Conservation (phyloP, 2,329 filamentous ascomycete species). For the Nigrospora sphaerica region DNA sequence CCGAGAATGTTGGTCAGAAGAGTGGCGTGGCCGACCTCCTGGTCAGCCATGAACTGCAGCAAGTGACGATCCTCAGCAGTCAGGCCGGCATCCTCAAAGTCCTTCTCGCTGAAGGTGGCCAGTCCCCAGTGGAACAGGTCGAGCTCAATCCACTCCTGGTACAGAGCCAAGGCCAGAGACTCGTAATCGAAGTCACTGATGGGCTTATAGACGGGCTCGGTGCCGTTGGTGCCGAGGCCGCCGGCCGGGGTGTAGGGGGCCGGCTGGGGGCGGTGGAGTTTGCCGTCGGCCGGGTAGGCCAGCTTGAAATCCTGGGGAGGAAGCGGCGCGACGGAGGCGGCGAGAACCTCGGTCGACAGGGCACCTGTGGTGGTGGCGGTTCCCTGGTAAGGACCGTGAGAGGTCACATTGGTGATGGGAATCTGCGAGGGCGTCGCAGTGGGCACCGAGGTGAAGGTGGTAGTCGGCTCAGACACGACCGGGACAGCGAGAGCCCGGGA, state of each 20-base stretch:
- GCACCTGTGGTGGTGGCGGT: slow-evolving; percentile 63
- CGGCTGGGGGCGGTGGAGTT: slow-evolving; percentile 59
- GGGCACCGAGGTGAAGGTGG: slow-evolving; percentile 20
- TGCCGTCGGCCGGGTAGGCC: slow-evolving; percentile 65
- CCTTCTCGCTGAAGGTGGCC: slow-evolving; percentile 57
- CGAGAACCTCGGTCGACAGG: slow-evolving; percentile 48
- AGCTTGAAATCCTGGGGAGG: slow-evolving; percentile 56
- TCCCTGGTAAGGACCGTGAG: slow-evolving; percentile 63
- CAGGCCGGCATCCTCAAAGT: slow-evolving; percentile 64
- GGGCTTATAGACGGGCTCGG: slow-evolving; percentile 66
- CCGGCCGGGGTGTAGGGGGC: slow-evolving; percentile 67
- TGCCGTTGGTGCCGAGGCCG: slow-evolving; percentile 72
- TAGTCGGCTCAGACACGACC: slow-evolving; percentile 24
- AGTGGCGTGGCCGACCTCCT: slow-evolving; percentile 73
- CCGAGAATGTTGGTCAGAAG: slow-evolving; percentile 74
- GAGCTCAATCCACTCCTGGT: slow-evolving; percentile 80
- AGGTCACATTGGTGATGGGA: slow-evolving; percentile 49
- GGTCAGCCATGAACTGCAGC: slow-evolving; percentile 69
- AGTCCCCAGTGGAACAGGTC: slow-evolving; percentile 77
- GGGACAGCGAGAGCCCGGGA: slow-evolving; percentile 21
- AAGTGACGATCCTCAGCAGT: slow-evolving; percentile 62
- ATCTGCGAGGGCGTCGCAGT: slow-evolving; percentile 9
- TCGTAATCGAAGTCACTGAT: slow-evolving; percentile 80
- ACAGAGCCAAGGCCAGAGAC: slow-evolving; percentile 66
- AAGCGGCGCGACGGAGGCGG: slow-evolving; percentile 47